These are phyloP conservation scores for Phytophthora hybrid DNA, from an alignment of 352 stramenopile genomes.

Conservation along the genomic window DNA sequence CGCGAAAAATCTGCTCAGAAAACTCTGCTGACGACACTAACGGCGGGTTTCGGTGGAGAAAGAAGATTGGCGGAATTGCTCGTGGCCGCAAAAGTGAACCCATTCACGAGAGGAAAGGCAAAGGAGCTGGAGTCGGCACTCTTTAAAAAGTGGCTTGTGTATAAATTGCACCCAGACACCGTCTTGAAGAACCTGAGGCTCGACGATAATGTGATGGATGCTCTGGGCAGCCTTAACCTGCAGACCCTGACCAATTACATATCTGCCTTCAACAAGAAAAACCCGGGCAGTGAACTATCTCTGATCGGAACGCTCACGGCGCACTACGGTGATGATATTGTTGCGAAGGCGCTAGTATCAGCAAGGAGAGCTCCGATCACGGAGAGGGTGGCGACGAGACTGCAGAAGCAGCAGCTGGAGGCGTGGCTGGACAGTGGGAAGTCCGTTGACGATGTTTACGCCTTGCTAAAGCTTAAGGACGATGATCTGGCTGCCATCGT, in stretches of 20 bases:
- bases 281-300: background rate
- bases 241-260: background rate
- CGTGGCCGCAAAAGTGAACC: background rate
- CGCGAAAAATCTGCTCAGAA: background rate
- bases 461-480: background rate
- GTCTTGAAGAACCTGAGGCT: background rate
- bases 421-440: conserved; percentile 1
- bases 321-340: background rate
- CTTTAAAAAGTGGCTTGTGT: background rate
- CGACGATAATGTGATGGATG: background rate
- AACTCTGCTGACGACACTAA: background rate
- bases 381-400: background rate
- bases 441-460: background rate
- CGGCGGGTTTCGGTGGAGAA: background rate
- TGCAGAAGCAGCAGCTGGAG: background rate
- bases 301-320: background rate
- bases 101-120: background rate
- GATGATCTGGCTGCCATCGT: background rate
- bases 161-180: background rate
- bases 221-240: background rate
- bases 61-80: background rate
- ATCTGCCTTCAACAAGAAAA: background rate
- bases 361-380: background rate
- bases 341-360: background rate
- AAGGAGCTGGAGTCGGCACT: background rate